Conservation (phyloP, 305 asterid species). For the Fraxinus sp. region DNA sequence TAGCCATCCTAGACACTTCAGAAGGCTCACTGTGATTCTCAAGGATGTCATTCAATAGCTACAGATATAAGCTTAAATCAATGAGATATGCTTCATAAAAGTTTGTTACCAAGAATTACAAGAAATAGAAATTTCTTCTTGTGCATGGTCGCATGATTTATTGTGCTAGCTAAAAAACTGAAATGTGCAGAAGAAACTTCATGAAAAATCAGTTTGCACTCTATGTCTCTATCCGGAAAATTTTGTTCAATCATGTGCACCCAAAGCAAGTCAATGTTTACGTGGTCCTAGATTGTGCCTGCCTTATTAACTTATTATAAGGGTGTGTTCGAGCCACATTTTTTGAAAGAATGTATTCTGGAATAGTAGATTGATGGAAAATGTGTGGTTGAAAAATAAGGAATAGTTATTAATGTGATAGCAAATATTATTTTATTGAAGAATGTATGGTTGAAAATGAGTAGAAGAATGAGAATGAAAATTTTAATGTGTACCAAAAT, state of each 20-base stretch:
- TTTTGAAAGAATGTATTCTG: no score
- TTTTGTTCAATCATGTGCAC: not conserved
- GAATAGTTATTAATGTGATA: no score
- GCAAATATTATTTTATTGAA: no score
- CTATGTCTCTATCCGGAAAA: not conserved
- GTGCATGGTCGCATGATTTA: not conserved
- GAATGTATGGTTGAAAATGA: no score
- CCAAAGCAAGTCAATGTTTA: not conserved
- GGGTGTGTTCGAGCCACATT: no score
- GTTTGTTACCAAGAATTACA: not conserved
- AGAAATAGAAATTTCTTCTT: not conserved
- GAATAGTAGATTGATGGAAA: no score
- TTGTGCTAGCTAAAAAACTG: not conserved
- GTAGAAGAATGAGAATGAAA: no score
- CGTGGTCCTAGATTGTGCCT: not conserved
- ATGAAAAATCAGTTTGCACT: no score
- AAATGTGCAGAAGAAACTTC: not conserved
- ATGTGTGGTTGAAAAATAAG: no score
- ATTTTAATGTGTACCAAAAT: no score
- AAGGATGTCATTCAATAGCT: constrained; percentile 62
- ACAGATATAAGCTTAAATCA: not conserved
- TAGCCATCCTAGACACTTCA: constrained; percentile 66
- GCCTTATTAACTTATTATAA: not conserved
- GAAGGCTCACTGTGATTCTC: constrained; percentile 51
- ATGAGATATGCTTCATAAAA: not conserved